These are phyloP conservation scores for Hyaloscypha finlandica DNA, from an alignment of 495 filamentous ascomycete species.

Conservation along the genomic window DNA sequence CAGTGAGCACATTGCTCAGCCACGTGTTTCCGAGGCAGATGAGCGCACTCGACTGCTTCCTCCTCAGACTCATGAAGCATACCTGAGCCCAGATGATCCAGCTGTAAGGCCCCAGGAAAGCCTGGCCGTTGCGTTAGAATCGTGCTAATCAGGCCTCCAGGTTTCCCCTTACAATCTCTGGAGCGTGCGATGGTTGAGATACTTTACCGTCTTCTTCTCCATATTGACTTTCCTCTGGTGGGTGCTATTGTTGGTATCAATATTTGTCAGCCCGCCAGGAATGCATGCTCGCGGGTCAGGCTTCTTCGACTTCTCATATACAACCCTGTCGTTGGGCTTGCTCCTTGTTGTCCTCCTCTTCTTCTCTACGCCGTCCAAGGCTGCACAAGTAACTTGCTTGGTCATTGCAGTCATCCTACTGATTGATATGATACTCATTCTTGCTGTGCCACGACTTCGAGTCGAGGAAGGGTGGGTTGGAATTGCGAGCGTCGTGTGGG, in stretches of 20 bases:
- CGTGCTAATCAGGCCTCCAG: conserved; percentile 43
- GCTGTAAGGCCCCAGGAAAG: conserved; percentile 56
- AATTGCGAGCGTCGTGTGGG: conserved; percentile 81
- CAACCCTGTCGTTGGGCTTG: conserved; percentile 70
- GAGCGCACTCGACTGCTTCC: conserved; percentile 70
- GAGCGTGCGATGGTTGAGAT: conserved; percentile 77
- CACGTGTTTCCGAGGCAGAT: conserved; percentile 39
- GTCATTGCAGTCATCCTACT: conserved; percentile 72
- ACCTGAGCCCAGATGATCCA: conserved; percentile 90
- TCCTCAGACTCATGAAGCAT: conserved; percentile 54
- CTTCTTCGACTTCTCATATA: conserved; percentile 84
- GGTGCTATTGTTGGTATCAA: conserved; percentile 79
- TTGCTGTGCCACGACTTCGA: conserved; percentile 69
- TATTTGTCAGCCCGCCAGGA: conserved; percentile 84
- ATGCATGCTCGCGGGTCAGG: conserved; percentile 85
- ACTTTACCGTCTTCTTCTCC: conserved; percentile 66
- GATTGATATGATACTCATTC: conserved; percentile 75
- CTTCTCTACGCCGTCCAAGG: conserved; percentile 78
- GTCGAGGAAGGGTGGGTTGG: conserved; percentile 90
- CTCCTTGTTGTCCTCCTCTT: conserved; percentile 79
- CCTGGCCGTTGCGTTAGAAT: not conserved
- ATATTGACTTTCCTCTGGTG: conserved; percentile 84
- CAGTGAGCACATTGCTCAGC: conserved; percentile 24
- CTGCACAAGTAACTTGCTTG: conserved; percentile 68
- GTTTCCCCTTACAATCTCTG: conserved; percentile 96